Evolutionary conservation across 2,329 filamentous ascomycete species (phyloP).

Genomic region (Cytospora chrysosperma): DNA sequence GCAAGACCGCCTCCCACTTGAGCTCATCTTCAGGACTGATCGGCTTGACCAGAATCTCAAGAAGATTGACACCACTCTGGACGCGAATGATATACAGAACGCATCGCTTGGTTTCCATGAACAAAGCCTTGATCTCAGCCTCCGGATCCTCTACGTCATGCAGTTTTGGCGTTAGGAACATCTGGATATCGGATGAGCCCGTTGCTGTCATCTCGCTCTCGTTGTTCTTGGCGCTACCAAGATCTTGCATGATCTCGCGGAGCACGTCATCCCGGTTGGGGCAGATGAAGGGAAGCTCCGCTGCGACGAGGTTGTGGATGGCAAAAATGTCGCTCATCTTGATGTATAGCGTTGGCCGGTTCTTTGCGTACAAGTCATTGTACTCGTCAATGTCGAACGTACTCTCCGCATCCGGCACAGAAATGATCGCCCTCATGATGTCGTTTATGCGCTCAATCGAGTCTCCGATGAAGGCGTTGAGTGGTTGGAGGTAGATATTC

Average conservation of each 20-base stretch:
- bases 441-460: slow-evolving; percentile 76
- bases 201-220: slow-evolving; percentile 89
- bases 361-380: slow-evolving; percentile 95
- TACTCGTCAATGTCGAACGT: slow-evolving; percentile 99
- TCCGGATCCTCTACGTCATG: slow-evolving; percentile 92
- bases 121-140: slow-evolving; percentile 84
- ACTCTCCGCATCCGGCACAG: slow-evolving; percentile 80
- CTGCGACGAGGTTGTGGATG: slow-evolving; percentile 83
- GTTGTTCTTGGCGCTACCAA: slow-evolving; percentile 94
- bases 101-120: slow-evolving; percentile 98
- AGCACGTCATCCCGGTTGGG: slow-evolving; percentile 81
- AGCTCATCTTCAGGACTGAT: slow-evolving; percentile 84
- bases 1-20: slow-evolving; percentile 78
- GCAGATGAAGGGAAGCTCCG: slow-evolving; percentile 75
- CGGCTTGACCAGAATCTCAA: slow-evolving; percentile 92
- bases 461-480: slow-evolving; percentile 88
- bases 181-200: slow-evolving; percentile 82
- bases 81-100: slow-evolving; percentile 97
- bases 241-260: slow-evolving; percentile 86
- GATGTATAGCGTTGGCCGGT: slow-evolving; percentile 97
- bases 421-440: slow-evolving; percentile 75
- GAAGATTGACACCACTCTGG: slow-evolving; percentile 85
- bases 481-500: slow-evolving; percentile 90
- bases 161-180: slow-evolving; percentile 86
- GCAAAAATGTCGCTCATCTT: slow-evolving; percentile 98